Percentiles rank a stretch among this genome's conserved stretches.
Conservation (phyloP, 2,329 filamentous ascomycete species). For the Fusarium hainanense region DNA sequence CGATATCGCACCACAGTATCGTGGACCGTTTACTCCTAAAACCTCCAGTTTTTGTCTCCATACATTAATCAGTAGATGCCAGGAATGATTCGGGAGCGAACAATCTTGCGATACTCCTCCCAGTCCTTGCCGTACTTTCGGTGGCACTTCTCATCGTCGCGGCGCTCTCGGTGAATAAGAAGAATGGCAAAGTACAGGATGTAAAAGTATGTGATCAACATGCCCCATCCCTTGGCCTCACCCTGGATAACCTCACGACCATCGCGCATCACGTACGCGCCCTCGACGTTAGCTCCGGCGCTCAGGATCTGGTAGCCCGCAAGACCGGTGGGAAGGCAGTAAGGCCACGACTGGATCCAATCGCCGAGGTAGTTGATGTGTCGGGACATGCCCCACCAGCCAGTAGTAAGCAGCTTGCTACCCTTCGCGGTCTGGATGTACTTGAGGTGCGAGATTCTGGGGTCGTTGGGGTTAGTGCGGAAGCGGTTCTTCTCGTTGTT, state of each 20-base stretch:
- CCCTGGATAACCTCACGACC: slow-evolving; percentile 76
- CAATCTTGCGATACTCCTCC: slow-evolving; percentile 86
- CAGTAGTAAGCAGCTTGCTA: slow-evolving; percentile 82
- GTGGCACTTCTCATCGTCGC: slow-evolving; percentile 91
- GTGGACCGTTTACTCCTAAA: not conserved
- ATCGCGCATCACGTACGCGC: slow-evolving; percentile 67
- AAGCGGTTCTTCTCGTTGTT: slow-evolving; percentile 97
- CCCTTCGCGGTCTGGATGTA: slow-evolving; percentile 88
- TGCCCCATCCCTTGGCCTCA: slow-evolving; percentile 82
- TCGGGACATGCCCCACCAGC: slow-evolving; percentile 92
- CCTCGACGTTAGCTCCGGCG: slow-evolving; percentile 61
- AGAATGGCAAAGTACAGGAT: slow-evolving; percentile 90
- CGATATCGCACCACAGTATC: not conserved
- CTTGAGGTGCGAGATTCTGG: slow-evolving; percentile 80
- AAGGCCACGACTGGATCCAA: slow-evolving; percentile 94
- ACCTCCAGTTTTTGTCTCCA: not conserved
- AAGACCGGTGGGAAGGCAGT: slow-evolving; percentile 85
- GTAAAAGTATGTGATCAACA: slow-evolving; percentile 94
- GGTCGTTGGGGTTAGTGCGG: slow-evolving; percentile 86
- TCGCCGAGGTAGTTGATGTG: slow-evolving; percentile 98
- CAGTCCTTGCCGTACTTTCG: slow-evolving; percentile 94
- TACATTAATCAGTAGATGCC: slow-evolving; percentile 74
- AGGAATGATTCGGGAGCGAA: slow-evolving; percentile 85
- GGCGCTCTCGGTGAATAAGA: slow-evolving; percentile 84
- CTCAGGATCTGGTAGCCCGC: slow-evolving; percentile 81